Percentiles rank a stretch among this genome's conserved stretches.
Conservation (phyloP, 2,329 filamentous ascomycete species). For the Cladobotryum mycophilum region DNA sequence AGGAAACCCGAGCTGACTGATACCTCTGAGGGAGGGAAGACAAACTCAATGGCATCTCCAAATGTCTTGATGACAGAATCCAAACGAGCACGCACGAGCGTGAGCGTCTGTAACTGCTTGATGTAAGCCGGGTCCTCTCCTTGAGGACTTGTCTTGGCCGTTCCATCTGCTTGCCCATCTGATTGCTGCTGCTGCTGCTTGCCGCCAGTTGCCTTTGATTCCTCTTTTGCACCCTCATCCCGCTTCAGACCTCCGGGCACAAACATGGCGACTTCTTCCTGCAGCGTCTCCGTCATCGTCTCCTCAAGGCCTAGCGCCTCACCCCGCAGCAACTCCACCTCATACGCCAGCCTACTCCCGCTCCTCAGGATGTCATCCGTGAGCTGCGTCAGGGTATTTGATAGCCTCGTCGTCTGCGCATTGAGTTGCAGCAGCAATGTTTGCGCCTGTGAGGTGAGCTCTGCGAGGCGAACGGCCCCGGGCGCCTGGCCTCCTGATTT, state of each 20-base stretch:
- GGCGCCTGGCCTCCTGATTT: constrained; percentile 23
- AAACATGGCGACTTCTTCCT: constrained; percentile 67
- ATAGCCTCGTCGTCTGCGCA: constrained; percentile 78
- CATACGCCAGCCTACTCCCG: constrained; percentile 82
- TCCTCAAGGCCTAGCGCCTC: constrained; percentile 79
- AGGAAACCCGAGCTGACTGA: constrained; percentile 81
- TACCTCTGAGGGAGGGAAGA: constrained; percentile 79
- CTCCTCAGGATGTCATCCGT: constrained; percentile 93
- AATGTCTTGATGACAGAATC: constrained; percentile 88
- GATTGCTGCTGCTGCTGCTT: constrained; percentile 14
- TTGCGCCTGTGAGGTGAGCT: constrained; percentile 76
- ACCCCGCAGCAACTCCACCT: constrained; percentile 88
- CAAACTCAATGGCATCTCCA: constrained; percentile 93
- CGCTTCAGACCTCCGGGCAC: constrained; percentile 47
- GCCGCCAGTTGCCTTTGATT: constrained; percentile 10
- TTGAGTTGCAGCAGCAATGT: constrained; percentile 80
- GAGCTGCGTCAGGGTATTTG: constrained; percentile 74
- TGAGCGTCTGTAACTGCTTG: constrained; percentile 72
- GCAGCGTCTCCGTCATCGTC: constrained; percentile 64
- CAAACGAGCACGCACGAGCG: constrained; percentile 73
- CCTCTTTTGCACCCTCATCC: constrained; percentile 20
- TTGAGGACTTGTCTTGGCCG: constrained; percentile 12
- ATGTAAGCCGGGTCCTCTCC: constrained; percentile 60
- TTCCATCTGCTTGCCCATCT: constrained; percentile 18
- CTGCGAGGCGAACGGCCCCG: constrained; percentile 56